Evolutionary conservation across 1,139 yeast species (phyloP), one percentile per base, ranked within the genome.

Genomic region (Candida freyschussii): DNA sequence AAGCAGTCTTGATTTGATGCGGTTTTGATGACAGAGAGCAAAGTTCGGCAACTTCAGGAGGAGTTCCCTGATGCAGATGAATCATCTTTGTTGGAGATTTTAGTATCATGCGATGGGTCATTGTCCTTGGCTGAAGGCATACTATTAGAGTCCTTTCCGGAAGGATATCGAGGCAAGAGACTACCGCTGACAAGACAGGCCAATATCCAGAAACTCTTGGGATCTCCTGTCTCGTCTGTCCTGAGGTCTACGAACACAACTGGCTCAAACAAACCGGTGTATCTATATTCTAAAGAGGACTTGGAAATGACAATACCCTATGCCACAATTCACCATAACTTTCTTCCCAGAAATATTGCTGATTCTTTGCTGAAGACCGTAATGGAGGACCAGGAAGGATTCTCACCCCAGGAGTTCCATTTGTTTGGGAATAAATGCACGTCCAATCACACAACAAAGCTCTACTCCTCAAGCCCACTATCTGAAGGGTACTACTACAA

Each of bases 381-480:
- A 11, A 40, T 71, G 38, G 50, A 59, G 1, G 71, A 69, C 24
- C 56, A 63, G 6, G 45, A 59, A 2, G 37, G 47, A 1, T 72
- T 76, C 59, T 43, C 45, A 2, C 54, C 59, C 2, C 60, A 62
- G 12, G 59, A 62, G 37, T 82, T 82, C 48, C 66, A 69, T 37
- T 59, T 82, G 12, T 81, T 79, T 45, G 86, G 78, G 2, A 69
- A 77, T 15, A 53, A 62, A 31, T 80, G 83, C 30, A 52, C 49
- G 7, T 72, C 87, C 0, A 69, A 72, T 17, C 85, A 78, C 47
- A 53, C 56, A 6, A 52, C 72, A 10, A 56, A 59, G 32, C 38
- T 56, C 21, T 52, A 52, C 17, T 32, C 57, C 2, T 42, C 53
- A 3, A 21, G 27, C 5, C 24, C 24, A 2, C n/a, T 9, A 2